Conservation (phyloP, 208 protist genomes). For the Histomonas meleagridis region DNA sequence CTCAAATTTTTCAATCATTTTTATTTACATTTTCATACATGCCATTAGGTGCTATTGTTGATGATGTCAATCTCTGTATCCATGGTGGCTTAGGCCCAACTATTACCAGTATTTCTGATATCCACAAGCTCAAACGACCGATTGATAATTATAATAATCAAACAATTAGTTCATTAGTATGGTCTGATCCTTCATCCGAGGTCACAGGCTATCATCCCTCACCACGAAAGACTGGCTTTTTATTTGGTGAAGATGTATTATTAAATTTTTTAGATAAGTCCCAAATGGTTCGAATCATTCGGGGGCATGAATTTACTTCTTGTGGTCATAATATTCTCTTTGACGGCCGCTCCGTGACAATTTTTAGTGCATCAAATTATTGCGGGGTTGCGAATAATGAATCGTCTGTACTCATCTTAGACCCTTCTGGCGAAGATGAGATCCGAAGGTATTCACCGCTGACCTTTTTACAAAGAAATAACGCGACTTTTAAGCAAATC, state of each 20-base stretch:
- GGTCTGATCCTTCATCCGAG: too few species aligned
- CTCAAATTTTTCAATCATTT: too few species aligned
- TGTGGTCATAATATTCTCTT: background rate
- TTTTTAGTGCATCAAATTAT: slow-evolving; percentile 7
- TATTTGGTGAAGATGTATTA: background rate
- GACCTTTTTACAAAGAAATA: background rate
- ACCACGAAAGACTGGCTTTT: background rate
- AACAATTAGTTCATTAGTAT: too few species aligned
- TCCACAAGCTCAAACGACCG: background rate
- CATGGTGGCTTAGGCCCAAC: slow-evolving; percentile 6
- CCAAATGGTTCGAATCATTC: background rate
- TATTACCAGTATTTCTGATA: background rate
- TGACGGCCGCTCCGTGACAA: background rate
- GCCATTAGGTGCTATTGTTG: background rate
- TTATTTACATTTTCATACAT: background rate
- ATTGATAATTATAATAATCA: background rate
- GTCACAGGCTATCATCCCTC: background rate
- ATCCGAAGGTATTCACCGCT: background rate
- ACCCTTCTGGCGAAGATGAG: background rate
- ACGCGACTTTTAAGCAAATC: background rate
- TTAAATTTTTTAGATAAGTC: background rate
- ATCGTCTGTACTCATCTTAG: background rate
- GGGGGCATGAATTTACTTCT: background rate
- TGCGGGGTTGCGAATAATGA: background rate
- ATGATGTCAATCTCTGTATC: background rate